phyloP scores from a whole-genome alignment of 208 protist species.

The Leishmania major region DNA sequence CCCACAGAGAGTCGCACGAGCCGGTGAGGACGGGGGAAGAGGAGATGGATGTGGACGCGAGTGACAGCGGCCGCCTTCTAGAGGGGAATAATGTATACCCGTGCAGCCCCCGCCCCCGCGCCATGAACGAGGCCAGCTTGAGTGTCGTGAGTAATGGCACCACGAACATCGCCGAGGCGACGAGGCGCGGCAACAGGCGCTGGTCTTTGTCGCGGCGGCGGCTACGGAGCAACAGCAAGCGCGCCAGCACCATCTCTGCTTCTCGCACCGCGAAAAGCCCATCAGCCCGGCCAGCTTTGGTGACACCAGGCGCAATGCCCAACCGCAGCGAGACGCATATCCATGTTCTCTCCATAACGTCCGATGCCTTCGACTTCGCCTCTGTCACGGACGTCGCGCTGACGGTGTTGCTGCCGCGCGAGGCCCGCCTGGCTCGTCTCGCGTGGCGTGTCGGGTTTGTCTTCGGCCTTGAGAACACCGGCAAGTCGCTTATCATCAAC shows the following conservation, averaged over 20 bases:
- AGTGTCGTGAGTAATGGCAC: background rate
- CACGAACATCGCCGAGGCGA: too few relatives aligned
- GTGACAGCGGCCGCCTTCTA: background rate
- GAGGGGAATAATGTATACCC: background rate
- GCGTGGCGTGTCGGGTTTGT: conserved; percentile 74
- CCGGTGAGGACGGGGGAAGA: background rate
- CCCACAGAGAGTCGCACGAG: background rate
- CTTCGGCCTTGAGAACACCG: conserved; percentile 80
- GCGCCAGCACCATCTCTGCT: background rate
- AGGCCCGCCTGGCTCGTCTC: conserved; percentile 51
- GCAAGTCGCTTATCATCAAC: conserved; percentile 85
- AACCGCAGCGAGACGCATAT: background rate
- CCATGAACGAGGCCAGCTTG: background rate
- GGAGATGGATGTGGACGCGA: background rate
- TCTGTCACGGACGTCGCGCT: conserved; percentile 63
- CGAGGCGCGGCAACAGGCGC: background rate
- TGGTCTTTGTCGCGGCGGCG: conserved; percentile 11
- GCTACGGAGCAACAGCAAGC: conserved; percentile 3
- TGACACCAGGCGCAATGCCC: background rate
- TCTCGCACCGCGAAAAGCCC: background rate
- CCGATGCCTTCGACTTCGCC: conserved; percentile 57
- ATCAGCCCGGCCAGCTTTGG: background rate
- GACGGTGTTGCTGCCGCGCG: conserved; percentile 69
- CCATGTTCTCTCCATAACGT: background rate
- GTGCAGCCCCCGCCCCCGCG: background rate